These are phyloP conservation scores for Nemania bipapillata DNA, from an alignment of 2,329 filamentous ascomycete species.

Conservation along the genomic window DNA sequence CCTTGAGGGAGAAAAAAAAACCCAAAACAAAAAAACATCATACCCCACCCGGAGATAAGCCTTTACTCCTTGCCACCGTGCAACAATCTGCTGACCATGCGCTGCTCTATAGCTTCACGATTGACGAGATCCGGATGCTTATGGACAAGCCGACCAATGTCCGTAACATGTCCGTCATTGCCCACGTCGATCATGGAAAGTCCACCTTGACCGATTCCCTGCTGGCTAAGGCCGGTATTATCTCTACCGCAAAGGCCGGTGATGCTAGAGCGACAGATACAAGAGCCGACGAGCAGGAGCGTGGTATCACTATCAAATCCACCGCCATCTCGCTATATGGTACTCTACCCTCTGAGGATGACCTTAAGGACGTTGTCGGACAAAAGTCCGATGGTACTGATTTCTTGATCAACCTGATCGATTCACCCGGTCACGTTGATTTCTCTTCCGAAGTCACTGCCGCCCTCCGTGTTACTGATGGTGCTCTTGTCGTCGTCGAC, in stretches of 20 bases:
- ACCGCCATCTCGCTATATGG: slow-evolving; percentile 99
- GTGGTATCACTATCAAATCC: slow-evolving; percentile 99
- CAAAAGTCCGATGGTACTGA: slow-evolving; percentile 90
- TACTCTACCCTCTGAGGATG: slow-evolving; percentile 80
- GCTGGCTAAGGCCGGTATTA: slow-evolving; percentile 98
- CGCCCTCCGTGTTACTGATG: slow-evolving; percentile 99
- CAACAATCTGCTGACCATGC: slow-evolving; percentile 60
- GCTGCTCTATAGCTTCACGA: slow-evolving; percentile 81
- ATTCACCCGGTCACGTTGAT: slow-evolving; percentile 99
- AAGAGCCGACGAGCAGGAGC: slow-evolving; percentile 96
- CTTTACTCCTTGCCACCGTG: slow-evolving; percentile 41
- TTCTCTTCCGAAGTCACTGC: slow-evolving; percentile 99
- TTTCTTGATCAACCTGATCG: slow-evolving; percentile 99
- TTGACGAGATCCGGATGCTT: slow-evolving; percentile 86
- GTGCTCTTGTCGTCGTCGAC: slow-evolving; percentile 99
- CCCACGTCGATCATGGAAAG: slow-evolving; percentile 99
- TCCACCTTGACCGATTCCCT: slow-evolving; percentile 99
- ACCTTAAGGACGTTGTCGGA: slow-evolving; percentile 92
- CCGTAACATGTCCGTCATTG: slow-evolving; percentile 99
- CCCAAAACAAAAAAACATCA: slow-evolving; percentile 26
- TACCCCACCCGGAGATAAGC: slow-evolving; percentile 58
- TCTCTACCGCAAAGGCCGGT: slow-evolving; percentile 96
- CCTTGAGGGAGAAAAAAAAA: slow-evolving; percentile 18
- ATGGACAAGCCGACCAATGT: slow-evolving; percentile 79
- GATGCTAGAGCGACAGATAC: slow-evolving; percentile 97